Percentiles rank a stretch among this genome's conserved stretches.
Conservation (phyloP, 2,329 filamentous ascomycete species). For the Xylaria sp. region DNA sequence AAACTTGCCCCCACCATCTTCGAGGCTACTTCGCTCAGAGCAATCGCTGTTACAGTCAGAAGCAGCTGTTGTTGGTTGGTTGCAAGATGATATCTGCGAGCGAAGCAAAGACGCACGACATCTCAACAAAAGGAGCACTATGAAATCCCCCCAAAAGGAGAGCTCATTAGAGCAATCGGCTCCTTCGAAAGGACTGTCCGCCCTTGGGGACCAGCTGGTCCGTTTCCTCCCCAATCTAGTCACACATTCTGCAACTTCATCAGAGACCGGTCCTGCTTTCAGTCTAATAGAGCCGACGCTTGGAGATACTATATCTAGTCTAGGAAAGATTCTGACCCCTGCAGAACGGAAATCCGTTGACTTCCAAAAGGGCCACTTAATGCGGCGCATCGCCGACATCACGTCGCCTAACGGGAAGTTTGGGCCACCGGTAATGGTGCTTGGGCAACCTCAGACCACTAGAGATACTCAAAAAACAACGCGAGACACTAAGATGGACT, state of each 20-base stretch:
- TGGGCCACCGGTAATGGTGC: slow-evolving; percentile 55
- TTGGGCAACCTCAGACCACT: slow-evolving; percentile 42
- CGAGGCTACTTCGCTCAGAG: slow-evolving; percentile 60
- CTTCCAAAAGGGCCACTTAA: slow-evolving; percentile 59
- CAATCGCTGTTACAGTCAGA: slow-evolving; percentile 57
- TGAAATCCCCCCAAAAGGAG: neutral
- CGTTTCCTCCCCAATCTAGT: slow-evolving; percentile 55
- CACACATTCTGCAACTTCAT: slow-evolving; percentile 50
- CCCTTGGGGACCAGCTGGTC: slow-evolving; percentile 41
- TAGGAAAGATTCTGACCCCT: slow-evolving; percentile 49
- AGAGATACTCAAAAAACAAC: slow-evolving; percentile 21
- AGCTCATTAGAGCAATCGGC: neutral
- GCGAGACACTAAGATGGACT: slow-evolving; percentile 19
- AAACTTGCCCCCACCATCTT: slow-evolving; percentile 56
- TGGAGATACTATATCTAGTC: slow-evolving; percentile 53
- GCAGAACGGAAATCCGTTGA: slow-evolving; percentile 54
- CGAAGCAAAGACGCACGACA: neutral
- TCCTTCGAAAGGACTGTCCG: slow-evolving; percentile 25
- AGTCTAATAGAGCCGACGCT: slow-evolving; percentile 54
- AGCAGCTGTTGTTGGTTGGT: slow-evolving; percentile 58
- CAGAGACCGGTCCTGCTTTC: slow-evolving; percentile 52
- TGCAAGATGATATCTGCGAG: slow-evolving; percentile 46
- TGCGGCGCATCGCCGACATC: slow-evolving; percentile 57
- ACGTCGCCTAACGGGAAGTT: slow-evolving; percentile 60
- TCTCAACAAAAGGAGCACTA: slow-evolving; percentile 5